phyloP scores from a whole-genome alignment of 2,329 filamentous ascomycete species.

The Pseudogymnoascus sp. region DNA sequence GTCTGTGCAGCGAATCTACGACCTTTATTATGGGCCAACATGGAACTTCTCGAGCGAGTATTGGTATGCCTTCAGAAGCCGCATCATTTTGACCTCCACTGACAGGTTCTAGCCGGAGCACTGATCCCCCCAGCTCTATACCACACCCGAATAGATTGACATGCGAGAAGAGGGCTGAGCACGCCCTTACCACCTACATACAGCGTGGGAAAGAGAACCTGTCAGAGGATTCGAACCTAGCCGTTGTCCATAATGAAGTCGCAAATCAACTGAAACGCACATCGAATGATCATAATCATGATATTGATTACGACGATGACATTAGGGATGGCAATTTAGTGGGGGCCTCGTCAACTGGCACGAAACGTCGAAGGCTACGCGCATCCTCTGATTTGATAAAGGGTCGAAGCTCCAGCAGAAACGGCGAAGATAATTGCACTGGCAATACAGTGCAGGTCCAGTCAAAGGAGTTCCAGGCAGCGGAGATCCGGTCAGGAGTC shows the following conservation, averaged over 20 bases:
- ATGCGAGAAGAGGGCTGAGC: not conserved
- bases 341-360: not conserved
- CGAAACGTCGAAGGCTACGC: not conserved
- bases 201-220: not conserved
- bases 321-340: slow-evolving; percentile 37
- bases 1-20: not conserved
- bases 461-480: not conserved
- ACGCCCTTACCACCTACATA: not conserved
- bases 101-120: not conserved
- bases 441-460: not conserved
- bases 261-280: not conserved
- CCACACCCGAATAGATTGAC: not conserved
- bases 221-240: not conserved
- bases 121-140: not conserved
- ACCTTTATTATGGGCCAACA: not conserved
- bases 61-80: not conserved
- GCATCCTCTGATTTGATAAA: no score
- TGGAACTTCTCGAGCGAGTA: not conserved
- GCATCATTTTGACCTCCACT: not conserved
- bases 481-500: not conserved
- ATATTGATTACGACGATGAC: slow-evolving; percentile 43
- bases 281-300: not conserved
- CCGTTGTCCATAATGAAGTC: not conserved
- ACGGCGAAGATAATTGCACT: not conserved
- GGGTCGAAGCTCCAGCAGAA: not conserved